Evolutionary conservation across 495 filamentous ascomycete species (phyloP), one percentile per base, ranked within the genome.

Genomic region (Aspergillus nidulans): DNA sequence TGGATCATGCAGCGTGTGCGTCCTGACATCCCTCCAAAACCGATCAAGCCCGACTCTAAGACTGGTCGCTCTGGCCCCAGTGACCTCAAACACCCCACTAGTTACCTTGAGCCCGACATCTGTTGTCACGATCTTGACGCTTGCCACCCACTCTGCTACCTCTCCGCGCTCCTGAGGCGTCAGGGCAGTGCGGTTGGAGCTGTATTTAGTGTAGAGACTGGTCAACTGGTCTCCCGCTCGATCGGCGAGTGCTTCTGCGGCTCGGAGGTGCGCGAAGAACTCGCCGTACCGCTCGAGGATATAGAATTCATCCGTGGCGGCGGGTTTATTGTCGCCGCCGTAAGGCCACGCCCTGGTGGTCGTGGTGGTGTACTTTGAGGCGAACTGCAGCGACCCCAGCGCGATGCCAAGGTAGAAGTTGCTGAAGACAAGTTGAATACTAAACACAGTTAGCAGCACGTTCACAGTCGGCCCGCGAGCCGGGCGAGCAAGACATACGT

Each of bases 1-100:
- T 3, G 82, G 82, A 63, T 86, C 82, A 69, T 86, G 83, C 59
- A 85, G 62, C 0, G 72, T 79, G 63, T 86, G 83, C 18, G 79
- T 81, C n/a, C 83, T 62, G 13, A 83, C 62, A 57, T 85, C 81
- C 47, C 82, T 66, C 80, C 81, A 85, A 63, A 81, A 85, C 28
- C 82, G 66, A 67, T 84, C 83, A 48, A 86, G 65, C 0, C 80
- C 81, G 0, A 80, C 75, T 58, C 75, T 82, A 26, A 63, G 62
- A 1, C 73, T 68, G 12, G 81, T 85, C 6, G 81, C 75, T 52
- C 77, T 67, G 1, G 80, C 69, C 1, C 81, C 83, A 0, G 79
- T 81, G 19, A 81, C 76, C 62, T 86, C 82, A 63, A 85, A 86
- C 3, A 85, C 72, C 0, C 81, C 80, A 5, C 71, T 65, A 1